Base-by-base conservation (phyloP, 164 flowering plant species). In the Berberis vulgaris region DNA sequence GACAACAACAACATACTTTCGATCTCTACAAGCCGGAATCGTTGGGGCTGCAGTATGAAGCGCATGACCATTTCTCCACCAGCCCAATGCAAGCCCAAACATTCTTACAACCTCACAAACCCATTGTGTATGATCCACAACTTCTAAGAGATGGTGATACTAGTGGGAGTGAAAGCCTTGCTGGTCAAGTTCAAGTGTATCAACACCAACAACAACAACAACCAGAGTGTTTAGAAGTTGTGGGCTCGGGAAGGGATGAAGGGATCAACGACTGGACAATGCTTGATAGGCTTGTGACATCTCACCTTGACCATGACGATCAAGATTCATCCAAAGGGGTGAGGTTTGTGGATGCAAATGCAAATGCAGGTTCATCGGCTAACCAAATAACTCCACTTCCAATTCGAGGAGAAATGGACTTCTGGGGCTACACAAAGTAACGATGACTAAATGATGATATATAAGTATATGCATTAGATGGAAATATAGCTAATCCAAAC, bases 371-470 rank as follows among this genome's bases (percentile, higher is more conserved):
- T 5, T 55, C 78, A 1, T 71, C 83, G 1, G 75, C 66, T 3
- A 73, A 69, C 38, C 87, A 74, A 41, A 83, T 80, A 1, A 83
- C 81, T 63, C 70, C 54, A 57, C 76, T 79, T 8, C 73, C 97
- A 0, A 67, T 86, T 44, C 77, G 91, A 0, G 83, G 86, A n/a
- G 91, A 88, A 73, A 90, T 86, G 91, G 86, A 91, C 56, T 85
- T 91, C 50, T 91, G 97, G 96, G 88, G 82, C 38, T 90, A 83
- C 52, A 85, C 72, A 1, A 86, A 86, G 69, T 86, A 75, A 41
- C 3, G 59, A 5, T 26, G 26, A 26, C 26, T 26, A 26, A 26
- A 26, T 26, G 26, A 26, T 26, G 26, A 26, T 26, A 26, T 26
- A 26, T 26, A 26, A 26, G 26, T 0, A 26, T 26, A 26, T 26